Conservation (phyloP, 345 rosid genomes). For the Heritiera littoralis region DNA sequence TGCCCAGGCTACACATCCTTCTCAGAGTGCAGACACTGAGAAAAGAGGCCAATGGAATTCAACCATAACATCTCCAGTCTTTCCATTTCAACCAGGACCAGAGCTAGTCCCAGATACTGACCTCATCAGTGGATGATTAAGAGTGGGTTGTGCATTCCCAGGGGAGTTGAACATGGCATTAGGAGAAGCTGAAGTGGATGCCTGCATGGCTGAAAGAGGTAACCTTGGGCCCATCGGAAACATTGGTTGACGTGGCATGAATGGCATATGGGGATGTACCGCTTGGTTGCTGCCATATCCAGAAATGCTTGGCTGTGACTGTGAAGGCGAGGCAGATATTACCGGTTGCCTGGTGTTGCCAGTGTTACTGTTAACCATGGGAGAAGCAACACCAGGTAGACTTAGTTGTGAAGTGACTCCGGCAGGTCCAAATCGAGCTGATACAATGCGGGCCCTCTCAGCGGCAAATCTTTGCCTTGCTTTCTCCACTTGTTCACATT, state of each 20-base stretch:
- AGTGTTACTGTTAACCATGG: constrained; percentile 52
- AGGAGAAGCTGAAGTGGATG: constrained; percentile 41
- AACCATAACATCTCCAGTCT: not conserved
- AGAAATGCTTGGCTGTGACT: constrained; percentile 64
- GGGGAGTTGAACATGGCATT: constrained; percentile 49
- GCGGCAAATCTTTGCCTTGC: constrained; percentile 81
- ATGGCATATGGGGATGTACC: constrained; percentile 74
- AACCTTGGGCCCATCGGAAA: constrained; percentile 77
- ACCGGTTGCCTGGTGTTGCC: constrained; percentile 54
- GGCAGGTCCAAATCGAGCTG: constrained; percentile 60
- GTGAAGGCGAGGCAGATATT: constrained; percentile 55
- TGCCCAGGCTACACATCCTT: not conserved
- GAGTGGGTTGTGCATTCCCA: constrained; percentile 52
- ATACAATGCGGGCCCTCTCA: constrained; percentile 65
- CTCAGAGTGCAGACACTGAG: constrained; percentile 12
- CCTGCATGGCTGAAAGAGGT: constrained; percentile 68
- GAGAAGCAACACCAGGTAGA: constrained; percentile 50
- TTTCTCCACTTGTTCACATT: constrained; percentile 94
- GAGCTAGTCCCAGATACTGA: constrained; percentile 61
- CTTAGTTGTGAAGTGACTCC: constrained; percentile 50
- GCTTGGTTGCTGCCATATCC: constrained; percentile 60
- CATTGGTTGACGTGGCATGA: constrained; percentile 68
- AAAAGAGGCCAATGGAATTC: constrained; percentile 12
- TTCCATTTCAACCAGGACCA: constrained; percentile 49
- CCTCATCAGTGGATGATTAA: constrained; percentile 69